Evolutionary conservation across 2,329 filamentous ascomycete species (phyloP), one percentile per base, ranked within the genome.

Genomic region (Acarospora socialis): DNA sequence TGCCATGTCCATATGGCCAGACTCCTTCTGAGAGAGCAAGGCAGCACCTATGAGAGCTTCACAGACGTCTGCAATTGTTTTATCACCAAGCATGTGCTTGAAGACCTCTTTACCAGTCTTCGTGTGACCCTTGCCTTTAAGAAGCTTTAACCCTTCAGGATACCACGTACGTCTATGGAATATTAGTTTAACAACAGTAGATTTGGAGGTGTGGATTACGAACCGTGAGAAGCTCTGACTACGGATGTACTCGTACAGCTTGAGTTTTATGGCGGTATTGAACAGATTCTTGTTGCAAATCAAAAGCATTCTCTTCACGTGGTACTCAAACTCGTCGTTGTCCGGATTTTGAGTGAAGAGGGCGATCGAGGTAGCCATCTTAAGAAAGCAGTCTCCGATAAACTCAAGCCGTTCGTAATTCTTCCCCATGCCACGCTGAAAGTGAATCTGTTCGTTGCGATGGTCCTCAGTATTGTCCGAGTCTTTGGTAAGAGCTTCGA

Each of bases 361-460:
- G 1, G 84, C 76, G 32, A 98, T 84, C 0, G 86, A 87, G 0
- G 87, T 94, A 7, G 81, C 82, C 76, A 94, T 87, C 56, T 98
- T 98, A 37, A 98, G 65, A 47, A 94, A 93, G 20, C 78, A 81
- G 51, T 98, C 90, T 0, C 90, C 90, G 2, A 95, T 65, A 37
- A 94, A 92, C 47, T 98, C 90, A 0, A 95, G 66, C 8, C 90
- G 72, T 53, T 98, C 90, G 46, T 98, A 98, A 45, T 95, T 95
- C 22, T 77, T 77, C 1, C 84, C 83, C 83, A 93, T 93, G 3
- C 84, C 86, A 28, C 69, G 63, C 44, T 84, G 80, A 28, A 86
- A 74, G 43, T 84, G 81, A 32, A 82, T 56, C 22, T 79, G 70
- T 35, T 77, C 66, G 20, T 68, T 61, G 0, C 62, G 64, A 38